Base-by-base conservation (phyloP, 148 eudicot genomes). In the Arctostaphylos glauca region DNA sequence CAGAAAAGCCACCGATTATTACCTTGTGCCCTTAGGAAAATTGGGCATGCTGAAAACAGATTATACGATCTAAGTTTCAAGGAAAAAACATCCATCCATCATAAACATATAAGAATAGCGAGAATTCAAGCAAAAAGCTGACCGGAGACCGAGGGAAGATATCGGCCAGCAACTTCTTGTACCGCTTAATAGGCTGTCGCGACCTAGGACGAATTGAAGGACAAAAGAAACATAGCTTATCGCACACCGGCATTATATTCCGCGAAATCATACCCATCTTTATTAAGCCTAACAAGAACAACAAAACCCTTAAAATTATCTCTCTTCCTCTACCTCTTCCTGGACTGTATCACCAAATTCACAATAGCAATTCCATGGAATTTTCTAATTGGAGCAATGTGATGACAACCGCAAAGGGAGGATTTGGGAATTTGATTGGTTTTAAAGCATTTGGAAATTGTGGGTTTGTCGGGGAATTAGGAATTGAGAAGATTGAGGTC, bases 161-260 rank as follows among this genome's bases (percentile, higher is more conserved):
- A 84, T 93, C 95, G 0, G 95, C 90, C 21, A 94, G 88, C 18
- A 94, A 82, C 81, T 92, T 92, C 91, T 94, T 93, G 89, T 94
- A 93, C 56, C 97, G 89, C 88, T 92, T 94, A 31, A 94, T 92
- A 56, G 98, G 97, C 78, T 94, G 98, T 83, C 98, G 87, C 21
- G 98, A 94, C 87, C 97, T 87, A 2, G 98, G 83, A 62, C 95
- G 84, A 84, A 94, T 82, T n/a, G 86, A 91, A 47, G 98, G 98
- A 84, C 94, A 93, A 56, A 89, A 91, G 83, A 86, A 86, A 88
- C 98, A 94, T 19, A 94, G 86, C 71, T 73, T 86, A 14, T 92
- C 94, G 81, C 94, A 91, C 50, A 89, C 90, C 68, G 98, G 97
- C 91, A 93, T 79, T 13, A 93, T 84, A 53, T 85, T 86, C 75